Evolutionary conservation across 441 rosid species (phyloP), one percentile per base, ranked within the genome.

Genomic region (Brassica balearica): DNA sequence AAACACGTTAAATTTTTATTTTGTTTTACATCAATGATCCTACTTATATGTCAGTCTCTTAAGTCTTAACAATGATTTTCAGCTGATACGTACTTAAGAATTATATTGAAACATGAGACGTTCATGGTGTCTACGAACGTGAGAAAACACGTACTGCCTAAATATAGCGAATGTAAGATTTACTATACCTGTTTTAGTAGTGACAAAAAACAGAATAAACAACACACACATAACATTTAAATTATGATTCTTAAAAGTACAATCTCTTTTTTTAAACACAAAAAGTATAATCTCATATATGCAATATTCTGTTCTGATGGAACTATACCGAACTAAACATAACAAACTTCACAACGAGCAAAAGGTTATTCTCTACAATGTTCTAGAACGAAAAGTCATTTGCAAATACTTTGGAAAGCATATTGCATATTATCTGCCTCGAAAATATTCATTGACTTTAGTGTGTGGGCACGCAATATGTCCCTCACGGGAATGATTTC

Each of bases 381-480:
- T 69, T 62, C 65, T 9, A 69, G 55, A 69, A 15, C 29, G 6
- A 76, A 56, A 32, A 76, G 63, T 53, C 20, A 23, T 32, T 58
- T 59, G 51, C 77, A 60, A 73, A 61, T 43, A 61, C 65, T 73
- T 78, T 36, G 71, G 82, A 68, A 68, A 79, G 27, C 66, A 73
- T 59, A 32, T 46, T 72, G 64, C 62, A 71, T 65, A 65, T 53
- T 17, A 3, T 34, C 46, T 71, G n/a, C 55, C 19, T 48, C 53
- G 20, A 55, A 64, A 19, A 19, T 43, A 34, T 78, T 23, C 65
- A 67, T 78, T 78, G 77, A 73, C 77, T 78, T 73, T 32, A 14
- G 3, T 46, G 3, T 46, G 81, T 72, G 81, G 81, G 73, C 81
- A 73, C 81, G 34, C 19, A 15, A 20, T 48, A 72, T 11, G 64